phyloP scores from a whole-genome alignment of 768 basidiomycete species.

The Xerocomellus intermedius region DNA sequence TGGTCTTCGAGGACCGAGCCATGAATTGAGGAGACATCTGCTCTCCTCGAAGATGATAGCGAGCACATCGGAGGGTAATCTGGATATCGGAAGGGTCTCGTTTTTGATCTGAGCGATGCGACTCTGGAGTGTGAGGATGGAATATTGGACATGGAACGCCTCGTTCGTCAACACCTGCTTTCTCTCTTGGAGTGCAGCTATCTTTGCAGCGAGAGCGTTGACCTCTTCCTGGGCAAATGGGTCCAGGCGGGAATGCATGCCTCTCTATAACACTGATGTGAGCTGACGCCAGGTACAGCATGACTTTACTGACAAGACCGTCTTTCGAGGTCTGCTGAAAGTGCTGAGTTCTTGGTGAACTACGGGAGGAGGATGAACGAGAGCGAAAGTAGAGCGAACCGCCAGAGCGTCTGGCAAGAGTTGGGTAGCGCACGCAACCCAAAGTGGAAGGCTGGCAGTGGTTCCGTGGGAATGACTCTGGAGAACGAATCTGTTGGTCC shows the following conservation, averaged over 20 bases:
- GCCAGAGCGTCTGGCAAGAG: not conserved
- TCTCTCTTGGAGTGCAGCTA: constrained; percentile 22
- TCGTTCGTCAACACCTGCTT: constrained; percentile 23
- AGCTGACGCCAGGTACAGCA: constrained; percentile 16
- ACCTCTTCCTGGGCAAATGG: constrained; percentile 28
- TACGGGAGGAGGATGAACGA: not conserved
- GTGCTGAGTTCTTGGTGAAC: not conserved
- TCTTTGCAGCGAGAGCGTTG: constrained; percentile 19
- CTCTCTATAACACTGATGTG: constrained; percentile 18
- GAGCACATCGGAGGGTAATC: constrained; percentile 32
- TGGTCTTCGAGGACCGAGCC: constrained; percentile 29
- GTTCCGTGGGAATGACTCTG: constrained; percentile 8
- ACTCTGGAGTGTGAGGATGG: constrained; percentile 31
- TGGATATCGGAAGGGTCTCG: constrained; percentile 29
- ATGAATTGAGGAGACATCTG: constrained; percentile 26
- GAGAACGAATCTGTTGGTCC: too few relatives aligned
- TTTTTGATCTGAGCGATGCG: constrained; percentile 34
- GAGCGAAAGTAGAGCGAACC: not conserved
- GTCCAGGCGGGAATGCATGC: constrained; percentile 22
- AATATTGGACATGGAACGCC: constrained; percentile 25
- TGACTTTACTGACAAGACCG: constrained; percentile 25
- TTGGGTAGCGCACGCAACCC: constrained; percentile 4
- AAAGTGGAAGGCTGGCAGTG: constrained; percentile 4
- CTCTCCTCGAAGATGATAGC: constrained; percentile 35
- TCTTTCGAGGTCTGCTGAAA: constrained; percentile 17